phyloP scores from a whole-genome alignment of 2,329 filamentous ascomycete genomes.

The Diaporthe vaccinii region DNA sequence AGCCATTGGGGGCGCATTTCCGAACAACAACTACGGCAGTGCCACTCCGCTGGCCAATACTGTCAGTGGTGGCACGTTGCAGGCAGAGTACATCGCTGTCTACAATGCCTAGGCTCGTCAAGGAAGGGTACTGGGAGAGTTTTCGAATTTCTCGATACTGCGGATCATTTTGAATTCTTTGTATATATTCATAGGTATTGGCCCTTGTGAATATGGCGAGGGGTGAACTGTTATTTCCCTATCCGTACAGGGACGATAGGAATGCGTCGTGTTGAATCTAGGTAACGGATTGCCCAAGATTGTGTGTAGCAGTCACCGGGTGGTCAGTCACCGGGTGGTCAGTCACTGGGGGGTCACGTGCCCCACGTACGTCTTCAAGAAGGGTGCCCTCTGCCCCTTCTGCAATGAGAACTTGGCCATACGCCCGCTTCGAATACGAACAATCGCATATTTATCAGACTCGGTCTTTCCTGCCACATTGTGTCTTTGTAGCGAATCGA shows the following conservation, averaged over 20 bases:
- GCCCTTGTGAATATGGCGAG: background rate
- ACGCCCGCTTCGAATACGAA: too few species aligned
- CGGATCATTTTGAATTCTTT: background rate
- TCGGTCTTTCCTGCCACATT: background rate
- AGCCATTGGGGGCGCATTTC: constrained; percentile 11
- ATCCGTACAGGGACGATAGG: background rate
- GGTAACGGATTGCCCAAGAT: too few species aligned
- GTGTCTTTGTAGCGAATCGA: background rate
- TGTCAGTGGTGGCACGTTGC: constrained; percentile 10
- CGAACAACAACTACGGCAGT: constrained; percentile 6
- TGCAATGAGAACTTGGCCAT: too few species aligned
- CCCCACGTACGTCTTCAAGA: too few species aligned
- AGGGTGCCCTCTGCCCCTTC: too few species aligned
- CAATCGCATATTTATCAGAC: too few species aligned
- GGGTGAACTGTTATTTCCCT: background rate
- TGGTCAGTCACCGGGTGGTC: too few species aligned
- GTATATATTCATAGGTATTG: background rate
- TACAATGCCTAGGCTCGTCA: background rate
- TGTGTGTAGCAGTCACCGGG: background rate
- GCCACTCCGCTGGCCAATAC: constrained; percentile 3
- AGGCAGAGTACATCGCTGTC: constrained; percentile 23
- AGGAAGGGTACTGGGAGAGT: background rate
- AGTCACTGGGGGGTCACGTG: too few species aligned
- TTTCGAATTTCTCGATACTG: background rate
- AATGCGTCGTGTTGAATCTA: background rate